phyloP scores from a whole-genome alignment of 805 yeast genomes.

The Yamadazyma sp. region DNA sequence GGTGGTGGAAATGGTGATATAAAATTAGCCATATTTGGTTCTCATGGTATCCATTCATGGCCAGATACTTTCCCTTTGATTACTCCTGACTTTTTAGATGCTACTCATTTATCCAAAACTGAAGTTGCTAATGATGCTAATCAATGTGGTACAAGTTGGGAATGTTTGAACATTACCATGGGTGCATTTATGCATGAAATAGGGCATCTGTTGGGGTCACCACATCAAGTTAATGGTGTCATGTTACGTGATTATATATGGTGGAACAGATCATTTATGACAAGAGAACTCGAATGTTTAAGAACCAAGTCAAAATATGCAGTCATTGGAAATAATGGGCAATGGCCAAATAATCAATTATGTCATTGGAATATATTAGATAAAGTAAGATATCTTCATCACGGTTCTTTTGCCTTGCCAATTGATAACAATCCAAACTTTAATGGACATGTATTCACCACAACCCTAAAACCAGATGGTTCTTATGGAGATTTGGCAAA shows the following conservation, averaged over 20 bases:
- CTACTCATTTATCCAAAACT: slow-evolving; percentile 53
- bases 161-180: slow-evolving; percentile 75
- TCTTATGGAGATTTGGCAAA: slow-evolving; percentile 13
- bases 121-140: slow-evolving; percentile 90
- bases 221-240: slow-evolving; percentile 86
- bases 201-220: slow-evolving; percentile 88
- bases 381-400: slow-evolving; percentile 70
- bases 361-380: slow-evolving; percentile 90
- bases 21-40: slow-evolving; percentile 86
- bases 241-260: slow-evolving; percentile 85
- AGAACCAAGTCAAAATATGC: slow-evolving; percentile 51
- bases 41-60: slow-evolving; percentile 90
- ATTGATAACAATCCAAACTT: slow-evolving; percentile 41
- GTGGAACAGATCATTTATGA: slow-evolving; percentile 77
- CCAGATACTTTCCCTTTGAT: slow-evolving; percentile 79
- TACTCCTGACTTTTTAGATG: slow-evolving; percentile 66
- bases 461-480: slow-evolving; percentile 19
- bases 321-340: slow-evolving; percentile 34
- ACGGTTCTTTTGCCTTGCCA: slow-evolving; percentile 76
- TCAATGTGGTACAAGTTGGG: slow-evolving; percentile 88
- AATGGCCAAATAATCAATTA: slow-evolving; percentile 46
- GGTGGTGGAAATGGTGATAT: slow-evolving; percentile 80
- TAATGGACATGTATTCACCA: slow-evolving; percentile 31
- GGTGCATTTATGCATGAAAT: slow-evolving; percentile 97
- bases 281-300: slow-evolving; percentile 58